phyloP scores from a whole-genome alignment of 163 green algal species.

The Chlorella variabilis region DNA sequence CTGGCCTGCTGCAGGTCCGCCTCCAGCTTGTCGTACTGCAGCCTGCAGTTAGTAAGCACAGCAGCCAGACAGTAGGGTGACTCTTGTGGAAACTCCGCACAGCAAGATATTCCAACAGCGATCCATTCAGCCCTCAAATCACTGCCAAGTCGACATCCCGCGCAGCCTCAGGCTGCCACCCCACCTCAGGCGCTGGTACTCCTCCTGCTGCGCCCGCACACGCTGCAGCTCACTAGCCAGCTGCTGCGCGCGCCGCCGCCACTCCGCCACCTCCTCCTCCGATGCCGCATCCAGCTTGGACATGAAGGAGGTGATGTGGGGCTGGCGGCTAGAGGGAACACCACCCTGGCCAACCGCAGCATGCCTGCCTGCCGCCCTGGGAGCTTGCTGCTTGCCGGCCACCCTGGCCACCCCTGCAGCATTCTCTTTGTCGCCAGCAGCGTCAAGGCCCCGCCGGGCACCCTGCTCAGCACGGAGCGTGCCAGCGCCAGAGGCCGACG shows the following conservation, averaged over 20 bases:
- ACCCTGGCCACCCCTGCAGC: not conserved
- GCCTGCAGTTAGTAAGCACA: conserved; percentile 1
- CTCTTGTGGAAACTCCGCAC: too few relatives aligned
- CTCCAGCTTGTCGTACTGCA: conserved; percentile 39
- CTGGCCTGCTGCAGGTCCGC: conserved; percentile 25
- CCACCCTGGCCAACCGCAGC: too few relatives aligned
- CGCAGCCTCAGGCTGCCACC: not conserved
- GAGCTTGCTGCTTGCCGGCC: not conserved
- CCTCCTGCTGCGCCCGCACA: conserved; percentile 31
- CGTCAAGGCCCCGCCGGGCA: not conserved
- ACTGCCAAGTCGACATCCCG: too few relatives aligned
- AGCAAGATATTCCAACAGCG: too few relatives aligned
- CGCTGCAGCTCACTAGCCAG: conserved; percentile 43
- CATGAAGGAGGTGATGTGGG: conserved; percentile 44
- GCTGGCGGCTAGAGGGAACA: conserved; percentile 3
- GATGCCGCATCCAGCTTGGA: conserved; percentile 27
- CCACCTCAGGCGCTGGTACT: conserved; percentile 42
- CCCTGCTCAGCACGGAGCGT: not conserved
- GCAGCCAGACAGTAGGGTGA: too few relatives aligned
- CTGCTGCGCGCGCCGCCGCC: conserved; percentile 31
- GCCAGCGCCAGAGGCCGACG: not conserved
- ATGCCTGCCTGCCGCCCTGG: not conserved
- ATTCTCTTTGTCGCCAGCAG: not conserved
- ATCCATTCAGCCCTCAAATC: too few relatives aligned
- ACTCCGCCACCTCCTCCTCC: conserved; percentile 38